Base-by-base conservation (phyloP, 352 stramenopile genomes). In the Phytophthora fragariaefolia region DNA sequence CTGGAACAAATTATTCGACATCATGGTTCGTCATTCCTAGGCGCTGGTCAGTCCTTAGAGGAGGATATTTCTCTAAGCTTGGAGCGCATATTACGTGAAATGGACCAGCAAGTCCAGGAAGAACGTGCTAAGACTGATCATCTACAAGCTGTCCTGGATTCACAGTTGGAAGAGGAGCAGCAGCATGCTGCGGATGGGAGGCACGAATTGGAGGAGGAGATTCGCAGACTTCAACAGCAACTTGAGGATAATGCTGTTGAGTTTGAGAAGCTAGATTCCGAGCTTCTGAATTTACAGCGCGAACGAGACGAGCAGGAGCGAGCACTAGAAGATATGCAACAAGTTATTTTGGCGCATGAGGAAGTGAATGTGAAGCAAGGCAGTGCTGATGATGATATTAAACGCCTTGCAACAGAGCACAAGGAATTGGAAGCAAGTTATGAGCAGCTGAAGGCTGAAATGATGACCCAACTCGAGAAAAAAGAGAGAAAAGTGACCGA, bases 241-340 rank as follows among this genome's bases (percentile, higher is more conserved):
- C 42, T 82, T 10, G 53, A 73, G 26, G 47, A 57, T 30, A 57
- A 73, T n/a, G 60, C 70, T 48, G 36, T 30, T 0, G 51, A 74
- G 12, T 63, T 69, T 18, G 61, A 78, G 27, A 66, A 70, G 23
- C 27, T 81, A 15, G 64, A 82, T 42, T 52, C 58, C 4, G 75
- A 85, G 23, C 34, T 89, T 23, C 51, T 80, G 23, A 63, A 64
- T 30, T 48, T 57, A 27, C 76, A 87, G 24, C 66, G 76, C 26
- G 83, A 90, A 57, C 77, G 79, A 13, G 69, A 88, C 48, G 80
- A 85, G 23, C 76, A 87, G 60, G 58, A 75, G 8, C 73, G 70
- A 30, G 64, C 64, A 24, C 48, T 79, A 8, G 42, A 77, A 24
- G 73, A 82, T 3, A 81, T 82, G 61, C 70, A 87, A 26, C 58